A percentile compares a stretch with the other conserved stretches of the same genome.
These are phyloP conservation scores for Cyanodermella asteris DNA, from an alignment of 2,329 filamentous ascomycete genomes.

Conservation along the genomic window DNA sequence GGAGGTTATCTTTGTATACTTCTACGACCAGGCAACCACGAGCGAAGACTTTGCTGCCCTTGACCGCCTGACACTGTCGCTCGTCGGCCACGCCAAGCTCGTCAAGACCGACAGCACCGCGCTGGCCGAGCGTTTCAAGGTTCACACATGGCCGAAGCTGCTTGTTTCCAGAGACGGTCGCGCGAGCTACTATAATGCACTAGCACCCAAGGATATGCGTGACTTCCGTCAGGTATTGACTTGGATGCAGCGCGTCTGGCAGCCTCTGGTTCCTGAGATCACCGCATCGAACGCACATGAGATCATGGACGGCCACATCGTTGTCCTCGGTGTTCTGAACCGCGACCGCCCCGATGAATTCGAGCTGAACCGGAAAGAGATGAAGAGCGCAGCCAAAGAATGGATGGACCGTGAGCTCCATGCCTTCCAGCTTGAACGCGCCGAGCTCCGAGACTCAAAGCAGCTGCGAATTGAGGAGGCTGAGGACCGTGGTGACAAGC, in stretches of 20 bases:
- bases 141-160: conserved; percentile 88
- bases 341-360: conserved; percentile 64
- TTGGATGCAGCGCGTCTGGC: conserved; percentile 95
- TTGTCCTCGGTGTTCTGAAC: conserved; percentile 79
- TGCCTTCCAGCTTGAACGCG: conserved; percentile 75
- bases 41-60: conserved; percentile 78
- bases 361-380: conserved; percentile 54
- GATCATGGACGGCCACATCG: conserved; percentile 84
- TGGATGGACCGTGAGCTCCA: conserved; percentile 96
- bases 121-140: conserved; percentile 69
- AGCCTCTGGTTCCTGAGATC: conserved; percentile 85
- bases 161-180: conserved; percentile 75
- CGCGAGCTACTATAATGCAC: conserved; percentile 69
- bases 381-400: conserved; percentile 87
- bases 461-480: conserved; percentile 91
- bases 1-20: conserved; percentile 91
- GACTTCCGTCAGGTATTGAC: conserved; percentile 57
- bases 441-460: conserved; percentile 85
- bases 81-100: conserved; percentile 78
- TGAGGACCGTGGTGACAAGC: conserved; percentile 75
- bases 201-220: conserved; percentile 81
- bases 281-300: conserved; percentile 79
- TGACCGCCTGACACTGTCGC: conserved; percentile 62
- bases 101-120: conserved; percentile 70
- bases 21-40: conserved; percentile 89